These are phyloP conservation scores for Planoprotostelium fungivorum DNA, from an alignment of 78 protist species.

Conservation along the genomic window DNA sequence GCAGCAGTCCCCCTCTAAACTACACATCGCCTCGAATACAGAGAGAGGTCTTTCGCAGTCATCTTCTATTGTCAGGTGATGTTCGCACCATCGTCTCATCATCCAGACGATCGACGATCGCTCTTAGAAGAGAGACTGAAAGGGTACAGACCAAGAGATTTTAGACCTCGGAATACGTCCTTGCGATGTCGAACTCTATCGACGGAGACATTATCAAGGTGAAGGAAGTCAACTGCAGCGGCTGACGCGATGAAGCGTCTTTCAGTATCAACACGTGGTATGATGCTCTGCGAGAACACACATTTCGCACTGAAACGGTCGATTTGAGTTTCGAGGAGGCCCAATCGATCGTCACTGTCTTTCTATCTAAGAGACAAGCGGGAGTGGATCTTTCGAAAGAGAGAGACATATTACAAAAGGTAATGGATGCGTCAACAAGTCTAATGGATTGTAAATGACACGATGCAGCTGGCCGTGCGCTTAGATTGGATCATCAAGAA, in stretches of 20 bases:
- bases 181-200: not conserved
- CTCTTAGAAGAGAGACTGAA: not conserved
- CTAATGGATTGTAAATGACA: not conserved
- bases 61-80: not conserved
- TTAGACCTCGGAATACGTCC: not conserved
- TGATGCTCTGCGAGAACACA: not conserved
- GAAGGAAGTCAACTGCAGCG: not conserved
- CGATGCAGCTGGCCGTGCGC: not conserved
- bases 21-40: no score
- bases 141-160: not conserved
- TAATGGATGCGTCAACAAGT: not conserved
- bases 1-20: no score
- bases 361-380: not conserved
- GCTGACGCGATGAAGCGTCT: not conserved
- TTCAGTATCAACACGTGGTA: not conserved
- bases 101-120: no score
- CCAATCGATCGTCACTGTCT: not conserved
- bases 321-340: not conserved
- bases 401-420: not conserved
- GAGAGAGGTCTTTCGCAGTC: not conserved
- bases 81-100: not conserved
- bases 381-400: not conserved
- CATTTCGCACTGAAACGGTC: not conserved
- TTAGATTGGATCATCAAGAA: not conserved
- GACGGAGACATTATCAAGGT: not conserved